Conservation (phyloP, 768 basidiomycete species). For the Hericium rajendrae region DNA sequence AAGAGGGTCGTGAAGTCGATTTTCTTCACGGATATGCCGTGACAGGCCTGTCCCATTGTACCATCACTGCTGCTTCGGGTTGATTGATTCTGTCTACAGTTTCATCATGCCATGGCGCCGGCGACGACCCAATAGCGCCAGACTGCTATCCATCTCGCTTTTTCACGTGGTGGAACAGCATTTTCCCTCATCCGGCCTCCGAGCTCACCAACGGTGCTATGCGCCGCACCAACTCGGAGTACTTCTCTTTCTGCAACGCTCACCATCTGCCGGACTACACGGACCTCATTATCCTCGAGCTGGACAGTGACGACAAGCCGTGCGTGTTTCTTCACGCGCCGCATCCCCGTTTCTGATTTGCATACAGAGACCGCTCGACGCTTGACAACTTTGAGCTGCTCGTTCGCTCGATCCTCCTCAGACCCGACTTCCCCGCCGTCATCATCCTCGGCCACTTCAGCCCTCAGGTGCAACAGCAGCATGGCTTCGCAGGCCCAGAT, state of each 20-base stretch:
- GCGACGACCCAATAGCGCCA: constrained; percentile 78
- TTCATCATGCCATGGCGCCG: constrained; percentile 88
- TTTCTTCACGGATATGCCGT: neutral
- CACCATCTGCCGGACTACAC: constrained; percentile 92
- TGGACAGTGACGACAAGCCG: constrained; percentile 86
- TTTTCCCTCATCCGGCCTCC: constrained; percentile 98
- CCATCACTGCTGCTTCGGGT: neutral
- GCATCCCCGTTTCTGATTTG: neutral
- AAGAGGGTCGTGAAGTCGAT: neutral
- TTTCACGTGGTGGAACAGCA: constrained; percentile 94
- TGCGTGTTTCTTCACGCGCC: constrained; percentile 30
- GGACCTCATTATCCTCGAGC: constrained; percentile 91
- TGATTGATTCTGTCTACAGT: constrained; percentile 36
- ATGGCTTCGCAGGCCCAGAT: constrained; percentile 87
- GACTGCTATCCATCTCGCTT: constrained; percentile 89
- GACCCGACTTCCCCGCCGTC: constrained; percentile 87
- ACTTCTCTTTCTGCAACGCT: constrained; percentile 89
- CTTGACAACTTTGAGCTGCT: constrained; percentile 88
- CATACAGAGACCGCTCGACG: constrained; percentile 50
- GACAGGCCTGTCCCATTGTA: neutral
- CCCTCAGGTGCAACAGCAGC: constrained; percentile 66
- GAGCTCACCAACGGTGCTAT: constrained; percentile 97
- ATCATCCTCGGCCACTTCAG: constrained; percentile 93
- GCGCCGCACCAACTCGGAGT: constrained; percentile 83
- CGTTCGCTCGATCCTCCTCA: constrained; percentile 81